Percentiles rank a stretch among this genome's conserved stretches.
Conservation (phyloP, 2,329 filamentous ascomycete genomes). For the Ophiostoma populinum region DNA sequence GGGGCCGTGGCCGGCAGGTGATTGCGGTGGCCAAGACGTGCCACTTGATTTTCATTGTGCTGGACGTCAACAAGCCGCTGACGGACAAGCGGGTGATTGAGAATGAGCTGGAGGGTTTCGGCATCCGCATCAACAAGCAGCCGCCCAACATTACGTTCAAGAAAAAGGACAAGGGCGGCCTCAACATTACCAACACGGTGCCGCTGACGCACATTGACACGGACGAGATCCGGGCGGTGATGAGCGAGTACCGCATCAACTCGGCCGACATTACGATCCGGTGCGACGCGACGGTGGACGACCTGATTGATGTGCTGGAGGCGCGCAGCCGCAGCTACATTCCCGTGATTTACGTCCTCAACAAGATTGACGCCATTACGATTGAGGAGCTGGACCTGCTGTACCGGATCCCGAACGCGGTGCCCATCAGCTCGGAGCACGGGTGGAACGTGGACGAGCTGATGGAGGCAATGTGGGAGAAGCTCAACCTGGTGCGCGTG, state of each 20-base stretch:
- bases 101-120: constrained; percentile 86
- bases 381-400: constrained; percentile 94
- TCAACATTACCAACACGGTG: constrained; percentile 90
- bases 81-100: constrained; percentile 96
- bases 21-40: constrained; percentile 98
- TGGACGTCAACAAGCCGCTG: constrained; percentile 95
- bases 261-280: constrained; percentile 95
- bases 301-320: constrained; percentile 89
- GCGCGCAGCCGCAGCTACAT: constrained; percentile 92
- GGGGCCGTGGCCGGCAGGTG: constrained; percentile 92
- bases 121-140: constrained; percentile 91
- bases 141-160: constrained; percentile 98
- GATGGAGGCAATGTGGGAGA: constrained; percentile 95
- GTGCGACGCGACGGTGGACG: constrained; percentile 93
- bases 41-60: constrained; percentile 94
- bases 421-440: constrained; percentile 91
- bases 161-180: constrained; percentile 97
- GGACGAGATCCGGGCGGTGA: constrained; percentile 94
- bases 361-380: constrained; percentile 97
- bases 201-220: constrained; percentile 83
- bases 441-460: constrained; percentile 98
- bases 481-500: constrained; percentile 74
- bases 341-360: constrained; percentile 95
- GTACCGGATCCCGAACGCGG: constrained; percentile 92
- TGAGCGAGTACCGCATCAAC: constrained; percentile 91